Percentiles rank a stretch among this genome's conserved stretches.
Evolutionary conservation across 305 asterid species (phyloP).

Genomic region (Fraxinus paxiana): DNA sequence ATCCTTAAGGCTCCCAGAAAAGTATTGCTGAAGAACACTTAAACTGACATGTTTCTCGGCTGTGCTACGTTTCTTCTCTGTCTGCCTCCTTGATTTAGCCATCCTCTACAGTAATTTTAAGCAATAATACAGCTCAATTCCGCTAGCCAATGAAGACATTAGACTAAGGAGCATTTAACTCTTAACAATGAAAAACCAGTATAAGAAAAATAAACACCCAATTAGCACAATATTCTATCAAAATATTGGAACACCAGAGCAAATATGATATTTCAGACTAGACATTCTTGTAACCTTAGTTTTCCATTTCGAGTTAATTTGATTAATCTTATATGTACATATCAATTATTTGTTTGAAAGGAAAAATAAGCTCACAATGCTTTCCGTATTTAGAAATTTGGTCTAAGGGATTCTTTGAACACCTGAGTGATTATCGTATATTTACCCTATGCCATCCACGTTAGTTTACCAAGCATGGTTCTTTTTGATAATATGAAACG

Average conservation of each 20-base stretch:
- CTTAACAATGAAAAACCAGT: not conserved
- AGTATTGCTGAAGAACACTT: constrained; percentile 68
- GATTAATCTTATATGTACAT: too few relatives aligned
- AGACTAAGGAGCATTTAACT: not conserved
- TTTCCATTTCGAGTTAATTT: not conserved
- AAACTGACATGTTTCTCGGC: constrained; percentile 62
- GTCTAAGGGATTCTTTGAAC: not conserved
- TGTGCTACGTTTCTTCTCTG: constrained; percentile 54
- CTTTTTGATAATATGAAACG: not conserved
- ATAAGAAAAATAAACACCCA: not conserved
- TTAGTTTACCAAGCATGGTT: not conserved
- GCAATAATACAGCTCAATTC: not conserved
- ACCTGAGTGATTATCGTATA: not conserved
- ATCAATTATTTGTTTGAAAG: too few relatives aligned
- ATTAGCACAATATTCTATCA: too few relatives aligned
- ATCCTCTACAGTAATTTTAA: constrained; percentile 29
- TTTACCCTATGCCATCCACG: not conserved
- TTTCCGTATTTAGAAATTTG: not conserved
- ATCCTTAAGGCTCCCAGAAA: constrained; percentile 73
- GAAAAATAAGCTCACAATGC: not conserved
- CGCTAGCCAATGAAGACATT: not conserved
- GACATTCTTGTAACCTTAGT: not conserved
- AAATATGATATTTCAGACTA: not conserved
- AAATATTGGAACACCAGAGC: not conserved
- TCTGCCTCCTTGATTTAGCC: constrained; percentile 31